Evolutionary conservation across 1,284 basidiomycete genomes (phyloP), one percentile per base, ranked within the genome.

Genomic region (Sporisorium graminicola): DNA sequence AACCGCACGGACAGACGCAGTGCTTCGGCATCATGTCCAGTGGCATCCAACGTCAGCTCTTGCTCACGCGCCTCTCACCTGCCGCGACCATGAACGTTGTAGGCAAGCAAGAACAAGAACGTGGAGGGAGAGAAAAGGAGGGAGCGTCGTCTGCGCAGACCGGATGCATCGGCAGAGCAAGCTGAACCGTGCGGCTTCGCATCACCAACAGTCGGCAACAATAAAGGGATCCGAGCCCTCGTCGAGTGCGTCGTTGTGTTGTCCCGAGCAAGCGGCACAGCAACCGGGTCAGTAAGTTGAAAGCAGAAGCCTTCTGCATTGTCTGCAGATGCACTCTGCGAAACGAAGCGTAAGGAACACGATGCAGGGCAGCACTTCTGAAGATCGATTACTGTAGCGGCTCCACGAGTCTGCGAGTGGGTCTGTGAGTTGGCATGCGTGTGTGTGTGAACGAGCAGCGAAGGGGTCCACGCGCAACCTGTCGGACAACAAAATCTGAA

Each of bases 381-480:
- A 35, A 35, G 35, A 35, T 35, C 35, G 35, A 31, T 31, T 31
- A 31, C 13, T 8, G 10, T 6, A 35, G 8, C 14, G 8, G n/a
- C 3, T 43, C 10, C n/a, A 20, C 6, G 1, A 16, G n/a, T 2
- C n/a, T 43, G n/a, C n/a, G n/a, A 3, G 40, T 43, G n/a, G 26
- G 47, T 29, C 47, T n/a, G 47, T 29, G 27, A 6, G 47, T 29
- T 6, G 27, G 27, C 37, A 40, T 40, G 37, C 16, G 37, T 18
- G 18, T 18, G 12, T 14, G 5, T 31, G 5, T 10, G 10, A 14
- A n/a, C n/a, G n/a, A n/a, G n/a, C n/a, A 13, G 4, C 13, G 1
- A 47, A 16, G 14, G 46, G 46, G 46, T 47, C 46, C 46, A 47
- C 26, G 46, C 46, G 46, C 46, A 27, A 47, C 18, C 24, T 47